Evolutionary conservation across 805 yeast genomes (phyloP), one percentile per base, ranked within the genome.

Genomic region (Ogataea neopini): DNA sequence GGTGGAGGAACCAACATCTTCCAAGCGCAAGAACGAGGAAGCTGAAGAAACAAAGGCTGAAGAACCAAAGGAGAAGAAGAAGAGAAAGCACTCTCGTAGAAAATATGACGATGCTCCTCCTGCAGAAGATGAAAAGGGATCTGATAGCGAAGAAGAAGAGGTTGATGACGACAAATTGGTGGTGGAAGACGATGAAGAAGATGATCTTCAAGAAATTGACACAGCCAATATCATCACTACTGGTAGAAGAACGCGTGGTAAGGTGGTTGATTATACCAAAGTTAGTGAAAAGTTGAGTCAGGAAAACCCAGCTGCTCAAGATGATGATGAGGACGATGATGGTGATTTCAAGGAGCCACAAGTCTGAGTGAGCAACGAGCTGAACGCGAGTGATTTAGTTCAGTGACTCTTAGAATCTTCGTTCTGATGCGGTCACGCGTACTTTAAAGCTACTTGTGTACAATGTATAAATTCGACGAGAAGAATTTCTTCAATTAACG

Each of bases 231-330:
- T 90, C 63, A 89, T 89, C 54, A 76, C 85, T n/a, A 70, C 80
- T 14, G 94, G 95, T 11, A 77, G 96, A 69, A 86, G 97, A 73
- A 90, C 97, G 6, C 80, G 97, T 57, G 96, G 97, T 13, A 86
- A 83, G 61, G 86, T 84, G 15, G 85, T 91, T 57, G 97, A 90
- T 68, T 90, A 86, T 66, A 74, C 81, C 48, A 84, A 87, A 68
- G 89, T 95, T 13, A 87, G 89, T 17, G 86, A 80, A 56, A 79
- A 86, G 62, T 68, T 88, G 58, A 81, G 78, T 44, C 70, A 69
- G 42, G 84, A 80, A 30, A 44, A 46, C 7, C 67, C 63, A 18
- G 77, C 70, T 3, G 80, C 67, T 13, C 79, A 69, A 3, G 80
- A 74, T 3, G 78, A 70, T 28, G 80, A 71, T 19, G 79, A 74